phyloP scores from a whole-genome alignment of 2,329 filamentous ascomycete species.

The Cladosporium sphaerospermum region DNA sequence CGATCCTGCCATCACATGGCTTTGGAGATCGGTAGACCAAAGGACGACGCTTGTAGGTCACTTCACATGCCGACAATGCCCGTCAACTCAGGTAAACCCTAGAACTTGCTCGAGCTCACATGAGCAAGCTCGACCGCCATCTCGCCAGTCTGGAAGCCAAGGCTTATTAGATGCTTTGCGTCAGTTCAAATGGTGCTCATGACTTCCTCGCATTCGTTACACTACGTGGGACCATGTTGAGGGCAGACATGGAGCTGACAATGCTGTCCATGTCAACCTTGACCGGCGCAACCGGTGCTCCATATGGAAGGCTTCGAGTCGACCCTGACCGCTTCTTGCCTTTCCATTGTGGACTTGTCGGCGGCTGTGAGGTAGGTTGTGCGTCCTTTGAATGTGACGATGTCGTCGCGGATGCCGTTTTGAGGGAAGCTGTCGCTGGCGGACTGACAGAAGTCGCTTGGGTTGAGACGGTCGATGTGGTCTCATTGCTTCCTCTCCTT shows the following conservation, averaged over 20 bases:
- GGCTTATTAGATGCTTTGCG: no score
- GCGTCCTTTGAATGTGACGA: not conserved
- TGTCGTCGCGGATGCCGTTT: not conserved
- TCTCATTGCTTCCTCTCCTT: slow-evolving; percentile 16
- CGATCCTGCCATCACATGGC: no score
- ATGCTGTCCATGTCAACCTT: slow-evolving; percentile 16
- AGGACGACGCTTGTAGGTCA: no score
- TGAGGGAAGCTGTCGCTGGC: not conserved
- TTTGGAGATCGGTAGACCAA: no score
- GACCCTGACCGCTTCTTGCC: slow-evolving; percentile 8
- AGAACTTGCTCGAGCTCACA: no score
- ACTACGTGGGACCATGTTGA: slow-evolving; percentile 23
- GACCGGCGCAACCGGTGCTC: not conserved
- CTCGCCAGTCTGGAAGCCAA: no score
- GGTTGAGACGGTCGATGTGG: slow-evolving; percentile 18
- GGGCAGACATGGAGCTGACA: slow-evolving; percentile 15
- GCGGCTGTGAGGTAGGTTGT: no score
- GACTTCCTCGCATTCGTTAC: slow-evolving; percentile 6
- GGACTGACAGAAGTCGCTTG: slow-evolving; percentile 17
- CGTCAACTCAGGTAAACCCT: no score
- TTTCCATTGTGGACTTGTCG: slow-evolving; percentile 6
- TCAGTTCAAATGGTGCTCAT: no score
- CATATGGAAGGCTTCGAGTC: not conserved
- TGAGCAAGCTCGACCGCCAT: no score
- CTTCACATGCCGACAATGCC: no score